phyloP scores from a whole-genome alignment of 805 yeast genomes.

The Myxozyma melibiosi region DNA sequence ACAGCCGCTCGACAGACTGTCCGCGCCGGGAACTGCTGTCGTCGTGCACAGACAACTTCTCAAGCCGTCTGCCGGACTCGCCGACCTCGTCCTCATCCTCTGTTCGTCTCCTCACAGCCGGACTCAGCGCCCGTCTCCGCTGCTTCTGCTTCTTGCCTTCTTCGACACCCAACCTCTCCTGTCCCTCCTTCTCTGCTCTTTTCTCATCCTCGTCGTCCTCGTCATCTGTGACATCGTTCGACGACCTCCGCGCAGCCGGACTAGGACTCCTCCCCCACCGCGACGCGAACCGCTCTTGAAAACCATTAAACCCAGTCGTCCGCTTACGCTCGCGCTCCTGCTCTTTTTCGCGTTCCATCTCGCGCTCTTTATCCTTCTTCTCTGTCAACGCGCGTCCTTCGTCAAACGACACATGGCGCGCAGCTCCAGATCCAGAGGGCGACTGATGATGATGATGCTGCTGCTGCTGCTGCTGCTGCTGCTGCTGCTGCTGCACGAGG shows the following conservation, averaged over 20 bases:
- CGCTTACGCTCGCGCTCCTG: not conserved
- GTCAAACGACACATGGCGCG: slow-evolving; percentile 14
- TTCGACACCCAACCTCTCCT: not conserved
- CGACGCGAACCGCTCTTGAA: not conserved
- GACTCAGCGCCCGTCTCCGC: slow-evolving; percentile 6
- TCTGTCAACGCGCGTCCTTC: not conserved
- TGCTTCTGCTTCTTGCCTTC: not conserved
- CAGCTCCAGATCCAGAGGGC: not conserved
- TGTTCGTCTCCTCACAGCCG: not conserved
- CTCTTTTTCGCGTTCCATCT: not conserved
- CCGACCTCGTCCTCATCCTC: not conserved
- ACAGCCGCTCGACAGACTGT: not conserved
- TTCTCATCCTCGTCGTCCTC: not conserved
- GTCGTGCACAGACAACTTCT: not conserved
- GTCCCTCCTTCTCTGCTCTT: not conserved
- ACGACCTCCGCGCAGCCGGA: slow-evolving; percentile 3
- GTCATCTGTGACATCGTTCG: not conserved
- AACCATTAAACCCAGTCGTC: not conserved
- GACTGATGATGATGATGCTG: no score
- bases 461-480: no score
- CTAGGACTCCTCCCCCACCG: slow-evolving; percentile 14
- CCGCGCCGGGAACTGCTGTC: not conserved
- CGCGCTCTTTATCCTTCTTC: not conserved
- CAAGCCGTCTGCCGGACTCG: not conserved
- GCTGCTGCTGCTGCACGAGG: no score